Conservation (phyloP, 1,284 basidiomycete species). For the Apiotrichum sp. region DNA sequence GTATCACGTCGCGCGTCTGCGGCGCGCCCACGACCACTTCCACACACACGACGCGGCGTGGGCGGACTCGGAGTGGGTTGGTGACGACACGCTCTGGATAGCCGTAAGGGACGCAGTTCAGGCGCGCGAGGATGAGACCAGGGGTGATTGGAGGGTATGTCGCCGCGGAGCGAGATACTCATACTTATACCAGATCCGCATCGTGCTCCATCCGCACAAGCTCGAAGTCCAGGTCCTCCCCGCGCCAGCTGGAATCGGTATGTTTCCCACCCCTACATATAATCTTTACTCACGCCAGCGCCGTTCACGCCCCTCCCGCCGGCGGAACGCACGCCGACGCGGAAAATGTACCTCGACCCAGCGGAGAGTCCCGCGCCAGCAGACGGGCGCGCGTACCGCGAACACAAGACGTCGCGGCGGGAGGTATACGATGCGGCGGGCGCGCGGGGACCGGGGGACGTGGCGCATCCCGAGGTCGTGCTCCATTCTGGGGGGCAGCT, state of each 20-base stretch:
- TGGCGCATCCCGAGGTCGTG: constrained; percentile 27
- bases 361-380: constrained; percentile 3
- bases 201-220: constrained; percentile 21
- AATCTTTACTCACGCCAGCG: neutral
- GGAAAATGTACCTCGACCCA: constrained; percentile 30
- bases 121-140: constrained; percentile 2
- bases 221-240: constrained; percentile 28
- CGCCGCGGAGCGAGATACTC: neutral
- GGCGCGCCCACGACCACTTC: constrained; percentile 30
- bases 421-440: constrained; percentile 32
- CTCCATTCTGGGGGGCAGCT: constrained; percentile 26
- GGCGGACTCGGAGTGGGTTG: constrained; percentile 29
- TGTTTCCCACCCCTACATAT: neutral
- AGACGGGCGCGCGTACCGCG: constrained; percentile 11
- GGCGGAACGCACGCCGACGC: neutral
- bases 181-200: constrained; percentile 19
- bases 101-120: constrained; percentile 12
- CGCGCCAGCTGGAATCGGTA: constrained; percentile 24
- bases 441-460: constrained; percentile 10
- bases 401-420: constrained; percentile 37
- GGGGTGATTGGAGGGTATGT: constrained; percentile 36
- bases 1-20: constrained; percentile 29
- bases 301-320: constrained; percentile 18
- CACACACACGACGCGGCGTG: constrained; percentile 9
- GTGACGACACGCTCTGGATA: constrained; percentile 25